Conservation (phyloP, 2,329 filamentous ascomycete species). For the Paecilomyces sp. region DNA sequence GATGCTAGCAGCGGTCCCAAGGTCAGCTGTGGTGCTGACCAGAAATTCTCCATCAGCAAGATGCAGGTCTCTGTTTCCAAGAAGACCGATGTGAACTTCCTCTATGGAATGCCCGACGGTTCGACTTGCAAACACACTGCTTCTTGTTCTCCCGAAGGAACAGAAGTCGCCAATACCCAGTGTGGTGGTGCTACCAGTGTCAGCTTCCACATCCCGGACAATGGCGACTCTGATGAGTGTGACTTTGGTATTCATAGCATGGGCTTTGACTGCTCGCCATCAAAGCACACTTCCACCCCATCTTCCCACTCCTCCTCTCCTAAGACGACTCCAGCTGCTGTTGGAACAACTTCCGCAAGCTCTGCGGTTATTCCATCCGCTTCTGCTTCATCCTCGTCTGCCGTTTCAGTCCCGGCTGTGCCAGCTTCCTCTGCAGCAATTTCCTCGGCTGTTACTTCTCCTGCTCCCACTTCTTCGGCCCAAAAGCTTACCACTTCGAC, state of each 20-base stretch:
- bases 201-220: constrained; percentile 57
- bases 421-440: constrained; percentile 5
- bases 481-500: constrained; percentile 27
- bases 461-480: constrained; percentile 14
- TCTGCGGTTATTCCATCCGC: background rate
- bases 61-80: constrained; percentile 68
- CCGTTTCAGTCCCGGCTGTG: constrained; percentile 15
- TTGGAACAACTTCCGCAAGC: background rate
- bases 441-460: constrained; percentile 5
- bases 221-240: constrained; percentile 54
- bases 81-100: constrained; percentile 73
- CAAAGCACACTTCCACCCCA: constrained; percentile 8
- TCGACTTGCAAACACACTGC: constrained; percentile 72
- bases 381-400: constrained; percentile 3
- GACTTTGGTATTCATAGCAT: constrained; percentile 67
- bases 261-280: constrained; percentile 61
- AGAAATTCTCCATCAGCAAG: constrained; percentile 66
- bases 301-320: background rate
- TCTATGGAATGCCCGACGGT: constrained; percentile 80
- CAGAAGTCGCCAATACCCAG: constrained; percentile 71
- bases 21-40: constrained; percentile 49
- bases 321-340: constrained; percentile 8
- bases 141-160: constrained; percentile 60
- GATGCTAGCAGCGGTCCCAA: constrained; percentile 46
- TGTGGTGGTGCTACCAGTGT: constrained; percentile 87